phyloP scores from a whole-genome alignment of 345 rosid genomes.

The Linum tenue region DNA sequence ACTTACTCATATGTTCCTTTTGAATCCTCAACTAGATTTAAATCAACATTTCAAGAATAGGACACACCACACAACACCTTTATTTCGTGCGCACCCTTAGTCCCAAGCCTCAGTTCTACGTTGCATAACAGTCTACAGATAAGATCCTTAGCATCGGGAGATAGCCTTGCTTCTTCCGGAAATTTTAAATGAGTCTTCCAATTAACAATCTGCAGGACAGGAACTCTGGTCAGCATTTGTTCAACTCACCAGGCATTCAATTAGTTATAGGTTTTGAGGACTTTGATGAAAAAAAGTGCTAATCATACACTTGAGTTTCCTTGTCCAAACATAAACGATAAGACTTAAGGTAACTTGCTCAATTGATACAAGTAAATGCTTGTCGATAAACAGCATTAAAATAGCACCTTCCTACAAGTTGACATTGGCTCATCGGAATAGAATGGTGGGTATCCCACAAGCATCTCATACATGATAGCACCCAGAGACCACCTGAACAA shows the following conservation, averaged over 20 bases:
- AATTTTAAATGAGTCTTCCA: slow-evolving; percentile 6
- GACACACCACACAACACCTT: neutral
- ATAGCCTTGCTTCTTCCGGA: slow-evolving; percentile 4
- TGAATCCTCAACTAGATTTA: neutral
- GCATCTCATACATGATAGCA: slow-evolving; percentile 99
- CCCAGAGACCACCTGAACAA: slow-evolving; percentile 95
- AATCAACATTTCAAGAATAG: neutral
- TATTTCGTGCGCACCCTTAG: slow-evolving; percentile 2
- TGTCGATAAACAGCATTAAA: slow-evolving; percentile 1
- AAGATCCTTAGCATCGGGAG: slow-evolving; percentile 5
- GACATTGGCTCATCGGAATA: slow-evolving; percentile 98
- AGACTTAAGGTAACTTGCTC: neutral
- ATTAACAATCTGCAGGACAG: neutral
- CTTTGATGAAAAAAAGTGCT: neutral
- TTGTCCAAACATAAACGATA: no score
- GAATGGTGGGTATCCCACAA: slow-evolving; percentile 97
- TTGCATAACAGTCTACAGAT: slow-evolving; percentile 4
- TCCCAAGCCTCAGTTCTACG: slow-evolving; percentile 5
- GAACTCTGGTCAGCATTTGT: neutral
- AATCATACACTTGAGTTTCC: no score
- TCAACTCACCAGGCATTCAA: neutral
- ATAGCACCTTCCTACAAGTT: slow-evolving; percentile 87
- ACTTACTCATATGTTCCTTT: neutral
- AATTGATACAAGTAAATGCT: neutral
- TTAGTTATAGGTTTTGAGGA: neutral